Conservation (phyloP, 2,329 filamentous ascomycete species). For the Aspergillus pseudoviridinutans region DNA sequence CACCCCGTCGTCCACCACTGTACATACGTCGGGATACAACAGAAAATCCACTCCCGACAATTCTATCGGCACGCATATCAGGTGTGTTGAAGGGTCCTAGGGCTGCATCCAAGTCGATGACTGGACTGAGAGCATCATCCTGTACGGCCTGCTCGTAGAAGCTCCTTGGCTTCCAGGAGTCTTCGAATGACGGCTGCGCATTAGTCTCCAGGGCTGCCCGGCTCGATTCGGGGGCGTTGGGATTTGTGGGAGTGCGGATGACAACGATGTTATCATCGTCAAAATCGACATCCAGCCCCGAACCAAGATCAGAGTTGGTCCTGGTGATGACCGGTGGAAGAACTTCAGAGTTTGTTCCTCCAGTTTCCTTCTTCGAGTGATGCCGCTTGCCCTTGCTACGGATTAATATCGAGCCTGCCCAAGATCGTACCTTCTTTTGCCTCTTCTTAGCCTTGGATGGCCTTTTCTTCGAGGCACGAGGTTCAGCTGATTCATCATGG, state of each 20-base stretch:
- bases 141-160: constrained; percentile 45
- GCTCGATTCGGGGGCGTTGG: constrained; percentile 26
- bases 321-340: constrained; percentile 43
- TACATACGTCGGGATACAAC: constrained; percentile 44
- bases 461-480: constrained; percentile 27
- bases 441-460: constrained; percentile 45
- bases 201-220: constrained; percentile 15
- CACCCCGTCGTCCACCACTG: constrained; percentile 45
- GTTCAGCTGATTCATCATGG: constrained; percentile 18
- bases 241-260: constrained; percentile 41
- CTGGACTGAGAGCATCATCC: constrained; percentile 67
- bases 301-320: constrained; percentile 40
- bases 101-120: constrained; percentile 93
- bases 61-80: constrained; percentile 34
- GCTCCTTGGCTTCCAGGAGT: constrained; percentile 41
- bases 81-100: constrained; percentile 84
- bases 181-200: constrained; percentile 27
- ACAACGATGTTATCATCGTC: constrained; percentile 49
- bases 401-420: constrained; percentile 51
- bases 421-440: constrained; percentile 70
- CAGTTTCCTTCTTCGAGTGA: constrained; percentile 38
- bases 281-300: constrained; percentile 44
- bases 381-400: constrained; percentile 45
- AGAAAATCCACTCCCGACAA: constrained; percentile 35
- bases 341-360: constrained; percentile 35